Conservation (phyloP, 2,329 filamentous ascomycete genomes). For the Nigrospora sphaerica region DNA sequence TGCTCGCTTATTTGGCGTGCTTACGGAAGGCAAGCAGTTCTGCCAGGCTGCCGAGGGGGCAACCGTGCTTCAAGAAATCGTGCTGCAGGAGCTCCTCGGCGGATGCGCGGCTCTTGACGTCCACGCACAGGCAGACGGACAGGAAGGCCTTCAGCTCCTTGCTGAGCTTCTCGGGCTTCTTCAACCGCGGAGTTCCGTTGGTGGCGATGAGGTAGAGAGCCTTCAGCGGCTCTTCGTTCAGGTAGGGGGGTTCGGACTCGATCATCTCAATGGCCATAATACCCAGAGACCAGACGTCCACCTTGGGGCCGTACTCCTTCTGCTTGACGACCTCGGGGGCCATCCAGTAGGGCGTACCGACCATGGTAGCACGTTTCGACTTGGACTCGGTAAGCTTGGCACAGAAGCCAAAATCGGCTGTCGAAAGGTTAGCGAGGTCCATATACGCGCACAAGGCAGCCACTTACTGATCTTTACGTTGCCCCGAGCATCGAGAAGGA, state of each 20-base stretch:
- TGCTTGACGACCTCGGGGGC: slow-evolving; percentile 98
- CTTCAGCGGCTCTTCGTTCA: slow-evolving; percentile 96
- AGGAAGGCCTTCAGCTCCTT: slow-evolving; percentile 98
- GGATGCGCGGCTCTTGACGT: slow-evolving; percentile 89
- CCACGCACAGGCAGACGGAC: slow-evolving; percentile 91
- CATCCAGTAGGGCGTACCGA: slow-evolving; percentile 99
- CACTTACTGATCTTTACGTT: slow-evolving; percentile 94
- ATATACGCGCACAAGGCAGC: too few species aligned
- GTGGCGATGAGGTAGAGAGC: slow-evolving; percentile 96
- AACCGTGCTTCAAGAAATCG: slow-evolving; percentile 91
- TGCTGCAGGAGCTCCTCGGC: slow-evolving; percentile 84
- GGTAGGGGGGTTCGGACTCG: slow-evolving; percentile 93
- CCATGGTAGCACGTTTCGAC: slow-evolving; percentile 97
- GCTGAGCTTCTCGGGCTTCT: slow-evolving; percentile 96
- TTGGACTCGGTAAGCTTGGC: slow-evolving; percentile 96
- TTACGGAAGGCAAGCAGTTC: slow-evolving; percentile 86
- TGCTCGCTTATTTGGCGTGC: slow-evolving; percentile 47
- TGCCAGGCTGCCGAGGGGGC: slow-evolving; percentile 72
- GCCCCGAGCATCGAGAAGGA: slow-evolving; percentile 85
- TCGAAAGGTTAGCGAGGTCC: neutral
- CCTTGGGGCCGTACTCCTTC: slow-evolving; percentile 97
- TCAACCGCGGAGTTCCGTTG: slow-evolving; percentile 90
- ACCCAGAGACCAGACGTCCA: slow-evolving; percentile 97
- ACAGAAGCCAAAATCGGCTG: slow-evolving; percentile 98
- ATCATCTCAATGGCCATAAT: slow-evolving; percentile 99